These are phyloP conservation scores for Colletotrichum falcatum DNA, from an alignment of 2,329 filamentous ascomycete species.

Conservation along the genomic window DNA sequence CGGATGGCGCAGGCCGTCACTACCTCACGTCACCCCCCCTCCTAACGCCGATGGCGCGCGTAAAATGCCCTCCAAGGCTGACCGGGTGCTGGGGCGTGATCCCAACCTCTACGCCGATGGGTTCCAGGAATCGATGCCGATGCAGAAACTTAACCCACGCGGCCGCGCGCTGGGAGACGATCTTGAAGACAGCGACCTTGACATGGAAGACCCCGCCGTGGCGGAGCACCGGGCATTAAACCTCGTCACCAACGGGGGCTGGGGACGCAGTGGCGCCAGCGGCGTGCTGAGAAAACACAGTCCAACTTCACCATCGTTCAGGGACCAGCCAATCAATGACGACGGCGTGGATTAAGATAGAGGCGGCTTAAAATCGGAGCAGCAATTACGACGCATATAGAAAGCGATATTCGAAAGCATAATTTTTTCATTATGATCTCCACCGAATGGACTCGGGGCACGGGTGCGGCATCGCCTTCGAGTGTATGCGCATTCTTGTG, in stretches of 20 bases:
- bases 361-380: not conserved
- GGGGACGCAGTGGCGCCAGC: slow-evolving; percentile 56
- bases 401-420: slow-evolving; percentile 35
- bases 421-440: slow-evolving; percentile 19
- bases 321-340: slow-evolving; percentile 26
- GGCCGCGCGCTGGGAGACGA: slow-evolving; percentile 60
- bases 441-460: slow-evolving; percentile 11
- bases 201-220: slow-evolving; percentile 55
- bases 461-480: slow-evolving; percentile 27
- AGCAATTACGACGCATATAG: slow-evolving; percentile 2
- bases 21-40: slow-evolving; percentile 45
- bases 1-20: slow-evolving; percentile 46
- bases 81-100: slow-evolving; percentile 68
- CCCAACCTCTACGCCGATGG: slow-evolving; percentile 66
- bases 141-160: slow-evolving; percentile 61
- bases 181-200: slow-evolving; percentile 50
- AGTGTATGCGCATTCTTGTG: slow-evolving; percentile 15
- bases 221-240: slow-evolving; percentile 59
- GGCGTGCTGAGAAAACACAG: slow-evolving; percentile 56
- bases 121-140: slow-evolving; percentile 55
- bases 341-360: slow-evolving; percentile 36
- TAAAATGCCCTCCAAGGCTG: slow-evolving; percentile 65
- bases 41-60: slow-evolving; percentile 46
- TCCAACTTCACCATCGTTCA: slow-evolving; percentile 36
- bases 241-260: slow-evolving; percentile 55